phyloP scores from a whole-genome alignment of 768 basidiomycete genomes.

The Psilocybe sp. region DNA sequence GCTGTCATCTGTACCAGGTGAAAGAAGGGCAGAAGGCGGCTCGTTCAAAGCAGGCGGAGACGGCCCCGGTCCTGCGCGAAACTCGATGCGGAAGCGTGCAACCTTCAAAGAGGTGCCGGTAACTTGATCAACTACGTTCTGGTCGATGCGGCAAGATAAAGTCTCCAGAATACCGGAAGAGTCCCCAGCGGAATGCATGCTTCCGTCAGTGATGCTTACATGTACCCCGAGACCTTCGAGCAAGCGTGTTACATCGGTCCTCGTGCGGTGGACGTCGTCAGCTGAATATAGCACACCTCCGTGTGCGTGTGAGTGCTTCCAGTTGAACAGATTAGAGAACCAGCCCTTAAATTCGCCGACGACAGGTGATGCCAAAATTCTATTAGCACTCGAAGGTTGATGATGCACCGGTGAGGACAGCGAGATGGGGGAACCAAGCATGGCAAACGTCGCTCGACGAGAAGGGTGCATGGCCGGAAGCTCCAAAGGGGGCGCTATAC shows the following conservation, averaged over 20 bases:
- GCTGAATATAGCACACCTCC: constrained; percentile 51
- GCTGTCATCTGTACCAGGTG: constrained; percentile 17
- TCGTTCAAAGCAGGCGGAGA: constrained; percentile 3
- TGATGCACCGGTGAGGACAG: constrained; percentile 37
- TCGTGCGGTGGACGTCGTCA: constrained; percentile 56
- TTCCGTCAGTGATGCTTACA: constrained; percentile 45
- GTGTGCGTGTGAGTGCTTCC: constrained; percentile 58
- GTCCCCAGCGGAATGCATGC: constrained; percentile 20
- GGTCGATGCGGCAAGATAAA: constrained; percentile 54
- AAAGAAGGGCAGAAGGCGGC: not conserved
- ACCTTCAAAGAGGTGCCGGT: constrained; percentile 61
- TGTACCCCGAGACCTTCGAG: constrained; percentile 49
- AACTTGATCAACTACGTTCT: constrained; percentile 33
- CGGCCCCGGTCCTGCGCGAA: constrained; percentile 29
- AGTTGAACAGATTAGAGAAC: constrained; percentile 95
- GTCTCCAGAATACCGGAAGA: constrained; percentile 18
- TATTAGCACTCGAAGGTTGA: constrained; percentile 26
- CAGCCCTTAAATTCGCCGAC: constrained; percentile 86
- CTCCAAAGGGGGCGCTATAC: constrained; percentile 55
- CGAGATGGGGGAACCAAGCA: constrained; percentile 47
- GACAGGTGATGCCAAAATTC: constrained; percentile 59
- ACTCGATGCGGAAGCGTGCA: constrained; percentile 83
- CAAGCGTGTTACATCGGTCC: constrained; percentile 59
- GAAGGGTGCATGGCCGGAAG: constrained; percentile 38
- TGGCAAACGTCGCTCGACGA: constrained; percentile 43